Conservation (phyloP, 1,284 basidiomycete species). For the Microbotryum intermedium region DNA sequence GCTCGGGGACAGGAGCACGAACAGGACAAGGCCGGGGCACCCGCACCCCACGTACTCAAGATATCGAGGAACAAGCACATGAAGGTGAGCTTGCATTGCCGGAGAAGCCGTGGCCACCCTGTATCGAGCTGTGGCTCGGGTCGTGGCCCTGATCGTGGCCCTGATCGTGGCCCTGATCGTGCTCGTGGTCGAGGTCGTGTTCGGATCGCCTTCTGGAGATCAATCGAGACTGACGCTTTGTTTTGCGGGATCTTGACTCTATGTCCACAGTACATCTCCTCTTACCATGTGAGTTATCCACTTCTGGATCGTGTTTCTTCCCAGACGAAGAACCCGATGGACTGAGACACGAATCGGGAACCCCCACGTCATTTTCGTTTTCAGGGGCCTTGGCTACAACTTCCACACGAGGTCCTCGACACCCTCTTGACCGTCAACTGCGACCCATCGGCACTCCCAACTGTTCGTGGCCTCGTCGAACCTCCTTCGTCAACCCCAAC, state of each 20-base stretch:
- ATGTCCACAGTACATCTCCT: slow-evolving; percentile 18
- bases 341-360: no score
- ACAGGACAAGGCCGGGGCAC: background rate
- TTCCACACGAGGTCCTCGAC: slow-evolving; percentile 70
- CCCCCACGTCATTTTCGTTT: slow-evolving; percentile 1
- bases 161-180: no score
- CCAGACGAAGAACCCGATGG: no score
- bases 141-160: no score
- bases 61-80: slow-evolving; percentile 26
- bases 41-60: slow-evolving; percentile 10
- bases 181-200: no score
- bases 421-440: slow-evolving; percentile 64
- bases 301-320: background rate
- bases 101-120: background rate
- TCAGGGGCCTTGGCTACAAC: slow-evolving; percentile 77
- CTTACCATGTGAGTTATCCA: slow-evolving; percentile 54
- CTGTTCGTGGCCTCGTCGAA: slow-evolving; percentile 12
- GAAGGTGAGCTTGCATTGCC: slow-evolving; percentile 3
- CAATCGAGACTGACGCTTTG: background rate
- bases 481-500: slow-evolving; percentile 16
- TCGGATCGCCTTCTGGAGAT: no score
- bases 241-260: background rate
- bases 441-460: slow-evolving; percentile 40
- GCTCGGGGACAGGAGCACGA: slow-evolving; percentile 2
- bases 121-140: no score